These are phyloP conservation scores for Penicillium egyptiacum DNA, from an alignment of 495 filamentous ascomycete species.

Conservation along the genomic window DNA sequence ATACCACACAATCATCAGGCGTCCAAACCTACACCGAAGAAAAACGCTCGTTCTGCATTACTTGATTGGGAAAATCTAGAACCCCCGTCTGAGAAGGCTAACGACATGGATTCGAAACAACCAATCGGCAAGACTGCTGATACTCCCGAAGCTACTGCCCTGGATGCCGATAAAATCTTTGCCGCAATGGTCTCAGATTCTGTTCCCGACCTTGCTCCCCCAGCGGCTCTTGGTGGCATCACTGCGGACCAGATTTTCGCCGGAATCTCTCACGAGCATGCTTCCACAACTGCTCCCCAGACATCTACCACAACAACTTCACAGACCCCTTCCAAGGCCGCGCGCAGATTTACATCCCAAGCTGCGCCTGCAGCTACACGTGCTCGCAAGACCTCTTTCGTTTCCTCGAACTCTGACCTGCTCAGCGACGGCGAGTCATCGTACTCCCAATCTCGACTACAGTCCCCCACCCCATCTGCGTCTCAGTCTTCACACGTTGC, in stretches of 20 bases:
- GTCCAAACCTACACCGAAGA: slow-evolving; percentile 8
- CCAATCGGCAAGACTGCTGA: not conserved
- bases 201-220: not conserved
- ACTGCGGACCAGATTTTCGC: not conserved
- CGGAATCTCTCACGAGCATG: not conserved
- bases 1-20: not conserved
- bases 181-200: not conserved
- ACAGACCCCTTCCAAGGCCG: not conserved
- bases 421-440: slow-evolving; percentile 7
- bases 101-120: not conserved
- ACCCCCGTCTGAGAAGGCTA: not conserved
- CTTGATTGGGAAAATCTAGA: not conserved
- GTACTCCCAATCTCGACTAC: not conserved
- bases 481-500: not conserved
- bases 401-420: slow-evolving; percentile 1
- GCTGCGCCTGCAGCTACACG: not conserved
- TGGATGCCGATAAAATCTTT: not conserved
- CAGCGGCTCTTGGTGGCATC: not conserved
- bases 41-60: not conserved
- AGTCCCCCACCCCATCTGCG: not conserved
- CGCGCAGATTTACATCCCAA: not conserved
- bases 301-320: not conserved
- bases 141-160: not conserved
- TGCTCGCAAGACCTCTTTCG: slow-evolving; percentile 2
- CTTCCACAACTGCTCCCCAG: not conserved